These are phyloP conservation scores for Paramecium primaurelia DNA, from an alignment of 73 alveolate species.

Conservation along the genomic window DNA sequence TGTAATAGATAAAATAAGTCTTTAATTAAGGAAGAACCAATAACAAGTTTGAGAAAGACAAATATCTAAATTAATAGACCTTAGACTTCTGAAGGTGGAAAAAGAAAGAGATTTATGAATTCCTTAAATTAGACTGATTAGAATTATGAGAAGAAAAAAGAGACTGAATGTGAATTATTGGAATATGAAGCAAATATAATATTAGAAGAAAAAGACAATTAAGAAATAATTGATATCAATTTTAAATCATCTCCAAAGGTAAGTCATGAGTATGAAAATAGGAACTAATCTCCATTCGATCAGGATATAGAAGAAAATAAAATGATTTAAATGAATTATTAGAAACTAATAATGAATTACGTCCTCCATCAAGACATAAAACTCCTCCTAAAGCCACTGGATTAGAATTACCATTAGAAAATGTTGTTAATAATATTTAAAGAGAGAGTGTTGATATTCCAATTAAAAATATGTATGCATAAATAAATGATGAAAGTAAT, in stretches of 20 bases:
- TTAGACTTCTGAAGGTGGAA: not conserved
- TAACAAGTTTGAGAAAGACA: not conserved
- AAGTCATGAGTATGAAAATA: not conserved
- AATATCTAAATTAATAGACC: not conserved
- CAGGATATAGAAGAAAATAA: not conserved
- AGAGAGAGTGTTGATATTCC: conserved; percentile 19
- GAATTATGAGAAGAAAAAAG: not conserved
- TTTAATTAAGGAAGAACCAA: not conserved
- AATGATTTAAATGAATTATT: not conserved
- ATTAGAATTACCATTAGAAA: conserved; percentile 46
- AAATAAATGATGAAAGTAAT: not conserved
- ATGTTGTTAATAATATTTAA: not conserved
- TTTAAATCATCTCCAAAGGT: not conserved
- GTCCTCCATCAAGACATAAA: conserved; percentile 65
- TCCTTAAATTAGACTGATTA: not conserved
- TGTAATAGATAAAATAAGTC: not conserved
- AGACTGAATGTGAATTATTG: not conserved
- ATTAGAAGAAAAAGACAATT: not conserved
- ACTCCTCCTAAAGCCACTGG: conserved; percentile 67
- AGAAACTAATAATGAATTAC: not conserved
- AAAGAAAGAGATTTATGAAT: not conserved
- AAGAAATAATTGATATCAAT: not conserved
- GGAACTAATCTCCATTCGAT: not conserved
- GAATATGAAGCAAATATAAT: not conserved
- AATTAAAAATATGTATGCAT: conserved; percentile 51